Evolutionary conservation across 2,329 filamentous ascomycete genomes (phyloP), one percentile per base, ranked within the genome.

Genomic region (Venturia asperata): DNA sequence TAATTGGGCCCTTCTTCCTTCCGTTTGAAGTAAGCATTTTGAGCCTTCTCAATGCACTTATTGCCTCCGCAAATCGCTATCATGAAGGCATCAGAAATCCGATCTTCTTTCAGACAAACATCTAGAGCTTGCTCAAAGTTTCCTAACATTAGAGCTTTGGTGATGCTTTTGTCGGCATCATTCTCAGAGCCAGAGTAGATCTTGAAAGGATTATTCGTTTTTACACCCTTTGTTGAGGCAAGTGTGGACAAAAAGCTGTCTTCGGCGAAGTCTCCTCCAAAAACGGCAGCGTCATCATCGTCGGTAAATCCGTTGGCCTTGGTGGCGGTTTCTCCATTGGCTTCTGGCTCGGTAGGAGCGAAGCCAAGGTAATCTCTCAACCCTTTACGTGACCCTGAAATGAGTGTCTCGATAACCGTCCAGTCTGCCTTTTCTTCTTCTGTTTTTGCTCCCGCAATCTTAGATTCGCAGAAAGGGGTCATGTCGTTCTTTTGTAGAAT

Each of bases 51-150:
- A 55, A 97, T 88, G 67, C 96, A 89, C 69, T 92, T 89, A 74
- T 96, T 91, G 61, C 93, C 94, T 66, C 94, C 92, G 72, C 92
- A 97, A 71, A 97, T 96, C 60, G 95, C 94, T 73, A 99, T 93
- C 80, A 99, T 91, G 77, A 99, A 96, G 47, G 94, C 94, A 78
- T 99, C 94, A 0, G 94, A 94, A 74, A 97, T 87, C 64, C 92
- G 87, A 69, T 95, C 87, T 75, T 97, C 91, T 71, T 90, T 87
- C 19, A 99, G 79, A 71, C 92, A 96, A 63, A 96, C 85, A 65
- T 95, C 90, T 66, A 96, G 87, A 21, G 94, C 94, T 74, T 89
- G 89, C 66, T 92, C 87, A 72, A 99, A 99, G 68, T 95, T 85
- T 9, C 94, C 94, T 11, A 97, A 82, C 79, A 97, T 89, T 66